phyloP scores from a whole-genome alignment of 805 yeast genomes.

The Barnettozyma sucrosica region DNA sequence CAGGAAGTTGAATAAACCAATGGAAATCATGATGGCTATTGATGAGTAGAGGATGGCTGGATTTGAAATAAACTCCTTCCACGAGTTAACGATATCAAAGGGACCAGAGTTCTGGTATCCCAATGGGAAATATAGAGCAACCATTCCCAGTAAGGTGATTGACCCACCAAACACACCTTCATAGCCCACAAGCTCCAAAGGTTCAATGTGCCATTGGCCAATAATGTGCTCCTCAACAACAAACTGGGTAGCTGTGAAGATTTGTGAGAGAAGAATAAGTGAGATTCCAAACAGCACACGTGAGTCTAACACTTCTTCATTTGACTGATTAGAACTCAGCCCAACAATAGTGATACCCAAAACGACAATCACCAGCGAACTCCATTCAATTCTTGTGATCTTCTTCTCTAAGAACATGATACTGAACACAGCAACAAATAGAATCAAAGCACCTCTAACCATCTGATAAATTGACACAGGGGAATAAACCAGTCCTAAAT shows the following conservation, averaged over 20 bases:
- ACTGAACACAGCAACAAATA: constrained; percentile 70
- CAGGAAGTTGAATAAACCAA: constrained; percentile 64
- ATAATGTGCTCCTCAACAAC: constrained; percentile 72
- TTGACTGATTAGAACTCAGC: constrained; percentile 47
- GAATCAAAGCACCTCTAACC: constrained; percentile 75
- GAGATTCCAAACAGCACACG: constrained; percentile 49
- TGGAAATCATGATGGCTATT: constrained; percentile 61
- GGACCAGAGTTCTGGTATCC: constrained; percentile 36
- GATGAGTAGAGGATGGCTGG: constrained; percentile 45
- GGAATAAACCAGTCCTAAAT: constrained; percentile 64
- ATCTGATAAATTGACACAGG: constrained; percentile 81
- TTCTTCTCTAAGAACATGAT: constrained; percentile 51
- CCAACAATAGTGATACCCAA: constrained; percentile 72
- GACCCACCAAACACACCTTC: constrained; percentile 66
- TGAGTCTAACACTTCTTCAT: constrained; percentile 7
- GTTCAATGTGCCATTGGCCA: constrained; percentile 45
- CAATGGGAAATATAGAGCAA: constrained; percentile 35
- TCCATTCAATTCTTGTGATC: constrained; percentile 63
- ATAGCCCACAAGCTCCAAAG: constrained; percentile 61
- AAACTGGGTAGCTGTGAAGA: constrained; percentile 71
- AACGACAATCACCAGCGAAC: constrained; percentile 55
- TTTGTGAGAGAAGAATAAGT: constrained; percentile 53
- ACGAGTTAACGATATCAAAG: constrained; percentile 50
- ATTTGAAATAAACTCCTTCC: constrained; percentile 42
- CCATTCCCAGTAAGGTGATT: constrained; percentile 40